A percentile compares a stretch with the other conserved stretches of the same genome.
phyloP scores from a whole-genome alignment of 805 yeast species.

The Saccharomyces eubayanus region DNA sequence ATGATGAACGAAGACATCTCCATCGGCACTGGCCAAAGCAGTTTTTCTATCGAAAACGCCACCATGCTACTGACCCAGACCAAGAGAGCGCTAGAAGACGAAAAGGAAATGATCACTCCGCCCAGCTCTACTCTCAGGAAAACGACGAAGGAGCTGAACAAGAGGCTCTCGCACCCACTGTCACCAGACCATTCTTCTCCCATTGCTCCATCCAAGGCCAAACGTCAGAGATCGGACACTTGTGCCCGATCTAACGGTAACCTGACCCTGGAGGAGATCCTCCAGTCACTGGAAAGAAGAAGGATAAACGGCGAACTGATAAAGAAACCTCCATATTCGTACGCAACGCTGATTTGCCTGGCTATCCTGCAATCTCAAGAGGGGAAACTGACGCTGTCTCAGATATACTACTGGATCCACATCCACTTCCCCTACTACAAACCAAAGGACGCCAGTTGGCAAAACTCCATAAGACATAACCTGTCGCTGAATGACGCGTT shows the following conservation, averaged over 20 bases:
- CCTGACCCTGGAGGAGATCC: slow-evolving; percentile 23
- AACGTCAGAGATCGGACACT: slow-evolving; percentile 25
- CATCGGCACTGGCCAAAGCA: not conserved
- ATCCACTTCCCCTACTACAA: slow-evolving; percentile 76
- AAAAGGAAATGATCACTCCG: slow-evolving; percentile 21
- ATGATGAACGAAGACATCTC: not conserved
- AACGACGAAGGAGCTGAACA: slow-evolving; percentile 2
- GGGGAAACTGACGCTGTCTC: slow-evolving; percentile 63
- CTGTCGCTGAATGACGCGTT: slow-evolving; percentile 89
- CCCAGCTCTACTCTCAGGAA: slow-evolving; percentile 24
- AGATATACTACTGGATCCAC: slow-evolving; percentile 88
- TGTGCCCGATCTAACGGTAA: slow-evolving; percentile 26
- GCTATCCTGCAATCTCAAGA: slow-evolving; percentile 16
- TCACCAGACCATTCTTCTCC: slow-evolving; percentile 31
- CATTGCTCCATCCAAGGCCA: slow-evolving; percentile 21
- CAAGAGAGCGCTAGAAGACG: not conserved
- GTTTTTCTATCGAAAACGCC: not conserved
- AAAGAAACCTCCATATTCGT: slow-evolving; percentile 83
- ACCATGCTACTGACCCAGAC: not conserved
- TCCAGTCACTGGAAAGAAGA: slow-evolving; percentile 20
- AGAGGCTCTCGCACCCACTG: slow-evolving; percentile 12
- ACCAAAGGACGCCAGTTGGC: slow-evolving; percentile 90
- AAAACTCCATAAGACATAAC: slow-evolving; percentile 92
- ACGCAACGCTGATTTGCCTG: slow-evolving; percentile 67
- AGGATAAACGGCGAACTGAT: slow-evolving; percentile 9